Evolutionary conservation across 75 land plant genomes (phyloP).

Genomic region (Sequoiadendron giganteum): DNA sequence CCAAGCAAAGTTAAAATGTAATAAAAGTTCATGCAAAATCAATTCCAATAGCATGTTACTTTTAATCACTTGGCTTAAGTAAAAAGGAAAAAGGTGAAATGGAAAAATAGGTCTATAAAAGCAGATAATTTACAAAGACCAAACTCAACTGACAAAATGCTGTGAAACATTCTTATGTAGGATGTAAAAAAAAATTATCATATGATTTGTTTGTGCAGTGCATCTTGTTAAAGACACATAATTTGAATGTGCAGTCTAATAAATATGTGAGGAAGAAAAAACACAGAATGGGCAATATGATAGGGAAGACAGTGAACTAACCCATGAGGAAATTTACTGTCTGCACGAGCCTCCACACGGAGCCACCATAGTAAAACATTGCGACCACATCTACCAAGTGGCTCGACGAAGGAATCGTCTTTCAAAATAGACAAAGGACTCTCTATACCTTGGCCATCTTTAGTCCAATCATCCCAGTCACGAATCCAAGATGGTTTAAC

Average conservation of each 20-base stretch:
- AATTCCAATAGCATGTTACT: neutral
- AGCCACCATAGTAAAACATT: constrained; percentile 89
- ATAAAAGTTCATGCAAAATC: neutral
- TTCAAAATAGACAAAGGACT: constrained; percentile 61
- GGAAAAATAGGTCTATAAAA: neutral
- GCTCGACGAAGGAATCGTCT: constrained; percentile 60
- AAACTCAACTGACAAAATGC: neutral
- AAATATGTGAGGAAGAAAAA: neutral
- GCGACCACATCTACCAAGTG: constrained; percentile 86
- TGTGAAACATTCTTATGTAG: neutral
- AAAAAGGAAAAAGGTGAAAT: neutral
- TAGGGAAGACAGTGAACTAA: constrained; percentile 23
- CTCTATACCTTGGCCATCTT: constrained; percentile 30
- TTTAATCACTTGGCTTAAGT: neutral
- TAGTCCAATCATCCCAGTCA: constrained; percentile 42
- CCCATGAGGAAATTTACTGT: constrained; percentile 90
- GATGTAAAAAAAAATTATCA: neutral
- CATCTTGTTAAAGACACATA: neutral
- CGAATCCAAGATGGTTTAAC: constrained; percentile 75
- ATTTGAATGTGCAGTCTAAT: neutral
- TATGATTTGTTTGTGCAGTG: neutral
- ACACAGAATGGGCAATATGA: neutral
- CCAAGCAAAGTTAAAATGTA: neutral
- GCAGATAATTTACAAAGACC: neutral
- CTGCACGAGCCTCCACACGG: constrained; percentile 85